Evolutionary conservation across 495 filamentous ascomycete genomes (phyloP), one percentile per base, ranked within the genome.

Genomic region (Podospora pseudopauciseta): DNA sequence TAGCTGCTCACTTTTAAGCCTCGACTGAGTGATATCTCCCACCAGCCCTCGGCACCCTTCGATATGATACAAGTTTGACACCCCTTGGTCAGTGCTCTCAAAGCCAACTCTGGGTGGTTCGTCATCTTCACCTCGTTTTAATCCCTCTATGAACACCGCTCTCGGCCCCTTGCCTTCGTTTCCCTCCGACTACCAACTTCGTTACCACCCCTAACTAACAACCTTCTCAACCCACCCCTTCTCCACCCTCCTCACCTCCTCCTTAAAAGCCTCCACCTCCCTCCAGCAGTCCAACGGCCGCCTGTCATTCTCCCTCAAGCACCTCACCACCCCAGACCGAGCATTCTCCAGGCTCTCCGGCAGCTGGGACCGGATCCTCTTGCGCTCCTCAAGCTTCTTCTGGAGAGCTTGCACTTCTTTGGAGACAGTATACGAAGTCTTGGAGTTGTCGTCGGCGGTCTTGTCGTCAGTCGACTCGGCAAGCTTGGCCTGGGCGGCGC

Each of bases 201-300:
- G 15, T 3, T 58, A 15, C 5, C 54, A 18, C 6, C 23, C 11
- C 34, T 67, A 71, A 73, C 79, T 80, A 49, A 95, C 86, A 69
- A 95, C 89, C 79, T 89, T 91, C 73, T 94, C 89, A 57, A 98
- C 89, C 86, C 96, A 98, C 20, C 83, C 85, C 77, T 86, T 89
- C 84, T 98, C 94, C 79, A 97, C 75, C 76, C 82, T 85, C 61
- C 92, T 86, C 32, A 97, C 93, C 83, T 96, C 92, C 72, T 84
- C 84, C 85, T 91, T 95, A 73, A 99, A 99, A 32, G 81, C 84
- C 79, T 92, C 91, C 20, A 98, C 94, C 85, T 99, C 96, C 78
- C 87, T 85, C 90, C 92, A 98, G 85, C 95, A 99, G 84, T 98
- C 89, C 76, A 99, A 79, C 76, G 95, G 96, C 79, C 93, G 85